phyloP scores from a whole-genome alignment of 2,329 filamentous ascomycete species.

The Xenosphaeropsis pyriputrescens region DNA sequence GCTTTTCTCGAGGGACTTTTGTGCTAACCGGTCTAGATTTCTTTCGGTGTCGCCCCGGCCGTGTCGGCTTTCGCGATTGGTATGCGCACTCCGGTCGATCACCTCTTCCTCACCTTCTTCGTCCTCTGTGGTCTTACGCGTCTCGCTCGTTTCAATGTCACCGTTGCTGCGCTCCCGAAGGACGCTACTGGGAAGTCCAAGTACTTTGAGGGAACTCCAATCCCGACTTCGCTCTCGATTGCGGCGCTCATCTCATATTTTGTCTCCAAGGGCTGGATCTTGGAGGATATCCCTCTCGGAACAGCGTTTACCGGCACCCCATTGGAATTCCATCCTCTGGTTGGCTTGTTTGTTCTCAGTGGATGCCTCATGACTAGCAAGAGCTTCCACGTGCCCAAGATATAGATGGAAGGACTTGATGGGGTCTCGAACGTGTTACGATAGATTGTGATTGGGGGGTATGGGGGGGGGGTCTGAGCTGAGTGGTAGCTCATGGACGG shows the following conservation, averaged over 20 bases:
- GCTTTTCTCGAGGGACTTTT: neutral
- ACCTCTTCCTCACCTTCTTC: slow-evolving; percentile 69
- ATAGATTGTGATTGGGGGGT: neutral
- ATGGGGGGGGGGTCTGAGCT: neutral
- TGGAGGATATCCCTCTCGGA: slow-evolving; percentile 67
- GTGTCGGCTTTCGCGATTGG: slow-evolving; percentile 80
- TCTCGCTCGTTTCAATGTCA: slow-evolving; percentile 95
- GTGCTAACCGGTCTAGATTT: slow-evolving; percentile 45
- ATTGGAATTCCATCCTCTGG: slow-evolving; percentile 75
- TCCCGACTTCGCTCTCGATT: slow-evolving; percentile 75
- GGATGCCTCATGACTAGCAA: slow-evolving; percentile 93
- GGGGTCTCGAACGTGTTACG: too few relatives aligned
- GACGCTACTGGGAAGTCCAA: slow-evolving; percentile 81
- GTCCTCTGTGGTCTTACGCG: slow-evolving; percentile 89
- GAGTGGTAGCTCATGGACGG: neutral
- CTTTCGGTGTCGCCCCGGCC: slow-evolving; percentile 85
- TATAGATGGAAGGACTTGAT: slow-evolving; percentile 22
- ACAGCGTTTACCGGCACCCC: slow-evolving; percentile 48
- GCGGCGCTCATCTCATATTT: slow-evolving; percentile 82
- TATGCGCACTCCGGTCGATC: slow-evolving; percentile 71
- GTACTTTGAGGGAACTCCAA: slow-evolving; percentile 95
- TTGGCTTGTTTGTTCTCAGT: slow-evolving; percentile 69
- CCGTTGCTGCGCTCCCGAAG: slow-evolving; percentile 77
- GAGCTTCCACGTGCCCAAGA: slow-evolving; percentile 90
- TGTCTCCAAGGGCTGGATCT: slow-evolving; percentile 66